Evolutionary conservation across 2,329 filamentous ascomycete species (phyloP).

Genomic region (Alternaria sp.): DNA sequence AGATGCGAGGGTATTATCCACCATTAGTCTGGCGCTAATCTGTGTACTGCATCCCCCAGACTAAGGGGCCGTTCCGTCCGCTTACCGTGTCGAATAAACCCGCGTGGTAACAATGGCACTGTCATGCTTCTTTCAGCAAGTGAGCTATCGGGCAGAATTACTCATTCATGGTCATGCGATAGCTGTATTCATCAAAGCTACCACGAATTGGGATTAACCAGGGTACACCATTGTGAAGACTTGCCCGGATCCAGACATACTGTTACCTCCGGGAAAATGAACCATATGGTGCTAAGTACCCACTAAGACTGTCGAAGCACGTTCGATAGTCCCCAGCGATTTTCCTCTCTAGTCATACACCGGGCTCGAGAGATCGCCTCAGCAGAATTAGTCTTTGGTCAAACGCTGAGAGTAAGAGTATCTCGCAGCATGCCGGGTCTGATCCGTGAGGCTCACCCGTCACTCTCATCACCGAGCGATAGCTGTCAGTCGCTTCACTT

Average conservation of each 20-base stretch:
- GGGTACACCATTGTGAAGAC: not conserved
- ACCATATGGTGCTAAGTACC: not conserved
- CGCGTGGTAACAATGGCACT: not conserved
- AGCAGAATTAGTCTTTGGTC: not conserved
- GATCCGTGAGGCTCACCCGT: not conserved
- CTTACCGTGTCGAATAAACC: not conserved
- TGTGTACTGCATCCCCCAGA: not conserved
- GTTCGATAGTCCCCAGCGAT: not conserved
- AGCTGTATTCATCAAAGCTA: not conserved
- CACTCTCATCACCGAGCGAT: not conserved
- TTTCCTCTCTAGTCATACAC: not conserved
- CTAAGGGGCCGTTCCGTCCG: conserved; percentile 15
- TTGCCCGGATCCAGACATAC: not conserved
- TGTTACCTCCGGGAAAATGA: not conserved
- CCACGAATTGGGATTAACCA: not conserved
- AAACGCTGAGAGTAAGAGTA: not conserved
- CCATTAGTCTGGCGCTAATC: not conserved
- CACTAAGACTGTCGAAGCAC: not conserved
- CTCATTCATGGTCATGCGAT: not conserved
- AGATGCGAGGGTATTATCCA: not conserved
- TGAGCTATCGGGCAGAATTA: not conserved
- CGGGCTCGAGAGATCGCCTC: not conserved
- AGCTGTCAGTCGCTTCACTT: not conserved
- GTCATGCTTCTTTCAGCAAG: not conserved
- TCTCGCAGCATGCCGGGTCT: not conserved